Percentiles rank a stretch among this genome's conserved stretches.
These are phyloP conservation scores for Populus nigra DNA, from an alignment of 345 rosid species.

Conservation along the genomic window DNA sequence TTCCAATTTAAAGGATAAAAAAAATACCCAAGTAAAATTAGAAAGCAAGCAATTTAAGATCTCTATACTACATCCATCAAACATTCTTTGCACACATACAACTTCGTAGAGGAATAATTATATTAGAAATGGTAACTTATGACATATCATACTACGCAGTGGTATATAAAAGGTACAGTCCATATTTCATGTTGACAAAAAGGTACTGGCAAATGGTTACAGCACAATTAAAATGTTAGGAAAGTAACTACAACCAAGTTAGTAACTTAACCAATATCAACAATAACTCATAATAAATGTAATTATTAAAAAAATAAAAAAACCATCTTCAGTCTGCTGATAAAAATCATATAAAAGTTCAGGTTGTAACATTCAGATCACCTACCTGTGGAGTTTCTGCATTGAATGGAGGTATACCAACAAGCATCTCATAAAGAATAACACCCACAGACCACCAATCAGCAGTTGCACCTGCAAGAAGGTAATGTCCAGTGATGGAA, in stretches of 20 bases:
- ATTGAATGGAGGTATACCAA: slow-evolving; percentile 93
- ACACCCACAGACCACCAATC: slow-evolving; percentile 99
- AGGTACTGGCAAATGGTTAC: neutral
- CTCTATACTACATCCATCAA: neutral
- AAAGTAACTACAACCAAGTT: neutral
- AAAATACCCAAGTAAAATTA: neutral
- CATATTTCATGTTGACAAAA: neutral
- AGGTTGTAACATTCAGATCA: slow-evolving; percentile 1
- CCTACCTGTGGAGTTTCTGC: slow-evolving; percentile 87
- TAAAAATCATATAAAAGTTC: neutral
- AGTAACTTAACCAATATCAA: neutral
- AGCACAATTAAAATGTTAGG: neutral
- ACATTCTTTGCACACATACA: neutral
- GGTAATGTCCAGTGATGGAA: slow-evolving; percentile 16
- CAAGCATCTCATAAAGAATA: slow-evolving; percentile 86
- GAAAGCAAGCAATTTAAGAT: neutral
- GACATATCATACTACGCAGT: neutral
- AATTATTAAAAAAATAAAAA: neutral
- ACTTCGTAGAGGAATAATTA: neutral
- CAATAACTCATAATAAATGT: neutral
- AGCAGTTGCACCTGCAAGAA: slow-evolving; percentile 73
- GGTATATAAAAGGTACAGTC: neutral
- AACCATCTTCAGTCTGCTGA: neutral
- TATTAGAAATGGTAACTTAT: neutral
- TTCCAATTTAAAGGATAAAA: neutral